Evolutionary conservation across 2,329 filamentous ascomycete species (phyloP), one percentile per base, ranked within the genome.

Genomic region (Sarocladiaceae sp.): DNA sequence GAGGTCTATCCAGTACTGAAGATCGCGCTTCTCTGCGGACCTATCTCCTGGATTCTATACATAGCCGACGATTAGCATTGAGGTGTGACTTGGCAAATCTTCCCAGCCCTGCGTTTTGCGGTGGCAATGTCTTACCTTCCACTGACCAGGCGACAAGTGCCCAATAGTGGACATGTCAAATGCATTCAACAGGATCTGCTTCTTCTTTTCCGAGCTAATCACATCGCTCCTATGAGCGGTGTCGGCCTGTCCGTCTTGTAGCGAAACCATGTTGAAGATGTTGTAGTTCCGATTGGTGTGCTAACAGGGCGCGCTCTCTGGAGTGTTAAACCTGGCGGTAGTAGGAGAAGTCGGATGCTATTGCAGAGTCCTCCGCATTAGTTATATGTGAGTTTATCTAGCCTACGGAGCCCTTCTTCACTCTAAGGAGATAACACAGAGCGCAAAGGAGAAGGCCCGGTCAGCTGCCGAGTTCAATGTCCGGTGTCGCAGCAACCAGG

Each of bases 1-100:
- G 0, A 84, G 60, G 41, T 76, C 67, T 1, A 74, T 68, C 80
- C 80, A 84, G 48, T 82, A 75, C 5, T 75, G 63, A 31, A 81
- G 63, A 21, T 74, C 67, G 48, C 78, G 78, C 59, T 85, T 85
- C 15, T 74, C 62, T 51, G 71, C 69, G 2, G 80, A 83, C 50
- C 76, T 65, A 50, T 86, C 81, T 12, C 76, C 67, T 1, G 81
- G 82, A 52, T 85, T 81, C 27, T 73, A 68, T 63, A 33, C 15
- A 7, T n/a, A n/a, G n/a, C 9, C 10, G 27, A 31, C n/a, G 9
- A 19, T 33, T 15, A 33, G 31, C 9, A 10, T 16, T 9, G n/a
- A 29, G 26, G 26, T 29, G 9, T 9, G 26, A 9, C 9, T 19
- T 13, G 7, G 13, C 13, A 29, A 29, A n/a, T n/a, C n/a, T n/a